Conservation (phyloP, 2,329 filamentous ascomycete species). For the Amauroascus verrucosus region DNA sequence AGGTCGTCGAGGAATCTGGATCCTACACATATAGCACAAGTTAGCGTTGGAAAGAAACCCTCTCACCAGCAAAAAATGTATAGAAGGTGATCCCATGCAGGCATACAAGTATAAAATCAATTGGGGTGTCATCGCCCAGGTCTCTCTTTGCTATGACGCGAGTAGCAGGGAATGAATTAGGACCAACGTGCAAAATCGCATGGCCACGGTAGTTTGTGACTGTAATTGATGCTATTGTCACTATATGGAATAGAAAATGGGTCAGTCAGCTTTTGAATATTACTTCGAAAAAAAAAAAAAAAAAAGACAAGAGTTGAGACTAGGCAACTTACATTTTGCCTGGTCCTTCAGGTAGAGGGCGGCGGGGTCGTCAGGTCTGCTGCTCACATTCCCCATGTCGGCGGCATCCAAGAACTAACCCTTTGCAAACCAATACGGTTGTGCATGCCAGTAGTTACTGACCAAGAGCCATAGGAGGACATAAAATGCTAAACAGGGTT, state of each 20-base stretch:
- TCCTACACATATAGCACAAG: conserved; percentile 49
- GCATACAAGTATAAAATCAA: conserved; percentile 84
- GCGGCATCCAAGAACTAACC: background rate
- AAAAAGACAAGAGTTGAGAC: background rate
- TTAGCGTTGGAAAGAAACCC: background rate
- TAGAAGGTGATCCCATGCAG: background rate
- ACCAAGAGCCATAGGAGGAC: background rate
- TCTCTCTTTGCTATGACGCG: conserved; percentile 65
- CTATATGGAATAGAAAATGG: conserved; percentile 39
- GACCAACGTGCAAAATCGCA: conserved; percentile 64
- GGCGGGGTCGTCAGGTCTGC: conserved; percentile 69
- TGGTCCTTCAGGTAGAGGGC: conserved; percentile 82
- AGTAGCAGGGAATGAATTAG: conserved; percentile 79
- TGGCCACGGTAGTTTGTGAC: conserved; percentile 72
- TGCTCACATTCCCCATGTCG: conserved; percentile 86
- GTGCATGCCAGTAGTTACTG: background rate
- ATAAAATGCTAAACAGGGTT: background rate
- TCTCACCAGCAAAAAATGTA: background rate
- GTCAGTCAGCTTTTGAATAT: conserved; percentile 8
- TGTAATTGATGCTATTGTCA: conserved; percentile 73
- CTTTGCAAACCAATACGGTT: background rate
- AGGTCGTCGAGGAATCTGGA: conserved; percentile 47
- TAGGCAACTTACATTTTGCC: conserved; percentile 61
- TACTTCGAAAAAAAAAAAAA: background rate
- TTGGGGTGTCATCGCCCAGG: conserved; percentile 58